Conservation (phyloP, 768 basidiomycete genomes). For the Macrolepiota albuminosa region DNA sequence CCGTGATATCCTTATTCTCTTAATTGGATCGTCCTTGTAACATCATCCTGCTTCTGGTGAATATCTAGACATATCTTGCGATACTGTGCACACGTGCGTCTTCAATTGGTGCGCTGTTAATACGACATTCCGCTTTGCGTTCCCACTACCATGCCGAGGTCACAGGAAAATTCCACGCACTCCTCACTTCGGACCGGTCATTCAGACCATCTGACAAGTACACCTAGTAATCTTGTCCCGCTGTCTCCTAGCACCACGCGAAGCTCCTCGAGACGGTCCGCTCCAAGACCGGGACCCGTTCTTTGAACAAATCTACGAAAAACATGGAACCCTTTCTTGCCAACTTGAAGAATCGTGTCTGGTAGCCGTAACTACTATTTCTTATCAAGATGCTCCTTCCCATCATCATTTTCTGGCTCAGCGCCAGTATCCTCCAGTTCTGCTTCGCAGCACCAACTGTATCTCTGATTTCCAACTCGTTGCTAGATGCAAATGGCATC, state of each 20-base stretch:
- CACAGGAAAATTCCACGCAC: background rate
- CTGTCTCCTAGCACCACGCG: constrained; percentile 1
- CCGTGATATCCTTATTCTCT: background rate
- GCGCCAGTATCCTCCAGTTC: constrained; percentile 7
- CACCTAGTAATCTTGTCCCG: background rate
- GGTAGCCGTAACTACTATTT: background rate
- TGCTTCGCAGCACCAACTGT: constrained; percentile 34
- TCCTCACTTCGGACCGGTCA: background rate
- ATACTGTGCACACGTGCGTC: background rate
- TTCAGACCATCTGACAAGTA: constrained; percentile 8
- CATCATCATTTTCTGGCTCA: constrained; percentile 6
- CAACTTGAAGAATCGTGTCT: background rate
- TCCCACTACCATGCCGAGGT: background rate
- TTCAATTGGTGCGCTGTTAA: background rate
- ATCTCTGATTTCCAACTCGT: constrained; percentile 31
- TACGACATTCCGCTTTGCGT: background rate
- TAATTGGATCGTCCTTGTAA: background rate
- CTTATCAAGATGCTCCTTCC: constrained; percentile 6
- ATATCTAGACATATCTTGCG: background rate
- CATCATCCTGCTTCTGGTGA: background rate
- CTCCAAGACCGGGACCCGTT: background rate
- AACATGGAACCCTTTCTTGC: background rate
- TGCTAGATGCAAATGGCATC: constrained; percentile 35
- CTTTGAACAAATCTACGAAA: background rate
- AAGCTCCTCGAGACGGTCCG: constrained; percentile 8